Base-by-base conservation (phyloP, 371 early-diverging fungal species). In the Saksenaea oblongispora region DNA sequence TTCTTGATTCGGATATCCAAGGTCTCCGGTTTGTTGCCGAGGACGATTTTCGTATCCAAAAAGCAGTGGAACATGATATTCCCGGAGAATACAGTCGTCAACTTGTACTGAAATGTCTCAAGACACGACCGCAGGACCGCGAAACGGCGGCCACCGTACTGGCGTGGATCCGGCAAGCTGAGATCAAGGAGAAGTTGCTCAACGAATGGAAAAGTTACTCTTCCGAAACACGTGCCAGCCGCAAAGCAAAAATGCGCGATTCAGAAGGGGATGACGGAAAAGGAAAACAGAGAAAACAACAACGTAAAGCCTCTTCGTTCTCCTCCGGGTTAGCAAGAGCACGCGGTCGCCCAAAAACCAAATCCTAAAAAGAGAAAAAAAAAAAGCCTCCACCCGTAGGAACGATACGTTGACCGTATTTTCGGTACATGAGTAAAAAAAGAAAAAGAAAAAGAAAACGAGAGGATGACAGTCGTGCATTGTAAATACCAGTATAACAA, bases 1-100 rank as follows among this genome's bases (percentile, higher is more conserved):
- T 87, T 39, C 72, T 89, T 22, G 89, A 89, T 56, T 83, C 86
- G 4, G 87, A 89, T 66, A 60, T 89, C 35, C 84, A 84, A 68
- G 84, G 80, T n/a, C 67, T 89, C 13, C 76, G 89, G 2, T 83
- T 83, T 57, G 74, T 84, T 26, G 87, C 86, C 10, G 73, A 82
- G 56, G 86, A 80, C 44, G 85, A 85, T 58, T 75, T 75, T 13
- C 83, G 86, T 44, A 87, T 89, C 22, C 73, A 75, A 54, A 75
- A 82, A 37, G 80, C 84, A 27, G 65, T 87, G 1, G 85, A 87
- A 63, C 68, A 71, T 0, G 84, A 86, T 39, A 79, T 89, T 0
- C 72, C 66, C 14, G 89, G 89, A 0, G 70, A 64, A 17, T 58
- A 63, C 3, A 86, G 86, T 27, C 74, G 84, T 0, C 74, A 84